These are phyloP conservation scores for Tylopilus intermedius DNA, from an alignment of 768 basidiomycete genomes.

Conservation along the genomic window DNA sequence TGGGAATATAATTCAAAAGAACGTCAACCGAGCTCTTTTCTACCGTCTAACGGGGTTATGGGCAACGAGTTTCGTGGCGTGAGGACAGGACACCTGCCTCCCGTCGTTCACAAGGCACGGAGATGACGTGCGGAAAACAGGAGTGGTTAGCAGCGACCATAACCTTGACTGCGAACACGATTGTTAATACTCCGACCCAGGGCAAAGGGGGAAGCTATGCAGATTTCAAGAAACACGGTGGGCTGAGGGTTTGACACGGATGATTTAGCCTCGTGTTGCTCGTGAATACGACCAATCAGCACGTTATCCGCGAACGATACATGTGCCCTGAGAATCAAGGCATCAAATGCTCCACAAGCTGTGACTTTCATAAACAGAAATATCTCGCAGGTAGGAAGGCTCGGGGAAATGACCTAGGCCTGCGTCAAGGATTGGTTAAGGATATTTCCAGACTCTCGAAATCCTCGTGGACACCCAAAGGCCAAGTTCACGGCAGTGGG, in stretches of 20 bases:
- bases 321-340: too few species aligned
- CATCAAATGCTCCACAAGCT: too few species aligned
- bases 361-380: too few species aligned
- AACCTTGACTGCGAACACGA: conserved; percentile 4
- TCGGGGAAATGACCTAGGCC: too few species aligned
- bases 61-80: conserved; percentile 23
- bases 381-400: too few species aligned
- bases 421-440: too few species aligned
- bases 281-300: neutral
- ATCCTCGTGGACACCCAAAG: too few species aligned
- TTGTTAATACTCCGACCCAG: conserved; percentile 20
- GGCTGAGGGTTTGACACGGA: conserved; percentile 26
- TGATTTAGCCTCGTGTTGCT: conserved; percentile 13
- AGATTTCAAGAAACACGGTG: conserved; percentile 14
- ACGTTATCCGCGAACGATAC: too few species aligned
- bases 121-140: conserved; percentile 7
- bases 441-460: too few species aligned
- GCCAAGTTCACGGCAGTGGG: too few species aligned
- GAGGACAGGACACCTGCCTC: conserved; percentile 8
- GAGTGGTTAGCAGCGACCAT: conserved; percentile 1
- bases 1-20: conserved; percentile 4
- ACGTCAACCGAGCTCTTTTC: conserved; percentile 22
- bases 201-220: conserved; percentile 25
- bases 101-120: conserved; percentile 13
- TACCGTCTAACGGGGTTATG: conserved; percentile 27